Evolutionary conservation across 176 grass and related monocot species (phyloP).

Genomic region (Pharus latifolius): DNA sequence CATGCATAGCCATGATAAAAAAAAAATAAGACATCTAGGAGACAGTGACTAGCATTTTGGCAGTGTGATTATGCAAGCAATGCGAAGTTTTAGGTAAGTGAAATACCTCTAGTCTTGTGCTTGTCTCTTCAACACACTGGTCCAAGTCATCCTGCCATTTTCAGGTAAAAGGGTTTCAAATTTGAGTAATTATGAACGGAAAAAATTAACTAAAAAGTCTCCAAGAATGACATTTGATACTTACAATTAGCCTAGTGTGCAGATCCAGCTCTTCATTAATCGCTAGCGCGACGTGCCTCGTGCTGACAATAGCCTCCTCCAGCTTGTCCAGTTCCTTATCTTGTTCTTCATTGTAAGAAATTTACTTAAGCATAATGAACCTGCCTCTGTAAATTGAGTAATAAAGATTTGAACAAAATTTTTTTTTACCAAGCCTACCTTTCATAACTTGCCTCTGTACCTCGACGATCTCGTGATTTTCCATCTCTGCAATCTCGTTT

Average conservation of each 20-base stretch:
- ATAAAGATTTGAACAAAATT: not conserved
- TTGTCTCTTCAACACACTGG: constrained; percentile 39
- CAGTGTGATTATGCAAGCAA: not conserved
- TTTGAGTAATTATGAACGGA: not conserved
- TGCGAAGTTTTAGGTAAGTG: not conserved
- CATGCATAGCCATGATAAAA: not conserved
- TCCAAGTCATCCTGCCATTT: constrained; percentile 56
- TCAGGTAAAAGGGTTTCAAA: not conserved
- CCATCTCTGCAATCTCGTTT: constrained; percentile 29
- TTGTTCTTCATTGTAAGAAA: constrained; percentile 42
- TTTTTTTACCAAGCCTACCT: too few relatives aligned
- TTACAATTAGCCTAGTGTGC: constrained; percentile 70
- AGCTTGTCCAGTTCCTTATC: constrained; percentile 44
- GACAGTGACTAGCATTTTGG: not conserved
- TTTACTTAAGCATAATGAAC: constrained; percentile 10
- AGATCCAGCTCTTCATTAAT: constrained; percentile 75
- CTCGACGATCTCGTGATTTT: constrained; percentile 38
- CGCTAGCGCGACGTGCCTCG: constrained; percentile 65
- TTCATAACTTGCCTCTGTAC: constrained; percentile 62
- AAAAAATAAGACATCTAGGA: not conserved
- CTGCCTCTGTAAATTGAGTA: not conserved
- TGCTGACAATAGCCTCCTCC: constrained; percentile 45
- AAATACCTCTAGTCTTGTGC: constrained; percentile 39
- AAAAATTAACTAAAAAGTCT: not conserved
- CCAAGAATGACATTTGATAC: not conserved